Evolutionary conservation across 2,329 filamentous ascomycete species (phyloP).

Genomic region (Aspergillus vadensis): DNA sequence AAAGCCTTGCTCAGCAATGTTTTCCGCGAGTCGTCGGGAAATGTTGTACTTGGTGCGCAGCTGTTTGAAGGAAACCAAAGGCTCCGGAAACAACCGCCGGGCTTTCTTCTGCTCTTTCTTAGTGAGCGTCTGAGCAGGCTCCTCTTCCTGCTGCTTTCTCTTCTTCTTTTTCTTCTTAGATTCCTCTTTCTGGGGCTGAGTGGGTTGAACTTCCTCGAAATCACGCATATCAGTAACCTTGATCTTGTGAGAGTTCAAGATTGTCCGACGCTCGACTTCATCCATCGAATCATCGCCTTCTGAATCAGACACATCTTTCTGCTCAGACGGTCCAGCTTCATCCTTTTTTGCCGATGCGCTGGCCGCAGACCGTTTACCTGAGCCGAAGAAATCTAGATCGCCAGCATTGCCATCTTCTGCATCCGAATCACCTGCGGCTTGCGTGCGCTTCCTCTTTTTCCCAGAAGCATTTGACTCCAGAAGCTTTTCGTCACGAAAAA

Average conservation of each 20-base stretch:
- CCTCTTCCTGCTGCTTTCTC: constrained; percentile 50
- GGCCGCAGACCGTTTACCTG: constrained; percentile 30
- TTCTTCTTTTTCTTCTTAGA: constrained; percentile 58
- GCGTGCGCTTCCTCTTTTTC: constrained; percentile 42
- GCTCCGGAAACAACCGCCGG: constrained; percentile 71
- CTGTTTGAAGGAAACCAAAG: constrained; percentile 74
- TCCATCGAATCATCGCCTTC: constrained; percentile 50
- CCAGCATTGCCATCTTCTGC: constrained; percentile 20
- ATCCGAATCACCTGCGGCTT: constrained; percentile 21
- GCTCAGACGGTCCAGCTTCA: constrained; percentile 18
- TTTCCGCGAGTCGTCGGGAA: constrained; percentile 71
- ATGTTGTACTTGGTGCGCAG: constrained; percentile 72
- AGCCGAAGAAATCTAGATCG: constrained; percentile 42
- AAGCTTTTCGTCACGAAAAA: constrained; percentile 39
- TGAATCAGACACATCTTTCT: constrained; percentile 26
- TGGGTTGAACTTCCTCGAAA: constrained; percentile 38
- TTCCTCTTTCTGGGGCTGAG: constrained; percentile 32
- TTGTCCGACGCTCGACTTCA: constrained; percentile 70
- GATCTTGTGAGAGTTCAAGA: constrained; percentile 77
- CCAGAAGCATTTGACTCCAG: constrained; percentile 24
- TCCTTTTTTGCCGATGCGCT: constrained; percentile 21
- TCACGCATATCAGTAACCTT: constrained; percentile 77
- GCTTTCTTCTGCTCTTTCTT: constrained; percentile 54
- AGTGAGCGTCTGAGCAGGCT: constrained; percentile 38
- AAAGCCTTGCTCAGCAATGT: constrained; percentile 83